Conservation (phyloP, 192 early-diverging fungal genomes). For the Chytriomyces sp. region DNA sequence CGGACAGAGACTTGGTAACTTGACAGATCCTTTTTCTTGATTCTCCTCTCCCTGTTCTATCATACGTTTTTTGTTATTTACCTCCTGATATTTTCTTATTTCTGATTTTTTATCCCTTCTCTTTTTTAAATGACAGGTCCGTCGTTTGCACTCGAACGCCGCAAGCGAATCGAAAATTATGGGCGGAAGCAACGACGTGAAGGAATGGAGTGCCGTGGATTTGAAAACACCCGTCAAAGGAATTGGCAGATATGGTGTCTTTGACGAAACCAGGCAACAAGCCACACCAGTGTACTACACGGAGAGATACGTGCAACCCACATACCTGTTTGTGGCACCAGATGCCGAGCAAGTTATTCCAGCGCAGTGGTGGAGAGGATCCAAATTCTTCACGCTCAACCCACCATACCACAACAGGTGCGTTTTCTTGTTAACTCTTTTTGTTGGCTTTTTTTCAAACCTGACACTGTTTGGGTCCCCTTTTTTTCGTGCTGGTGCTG, state of each 20-base stretch:
- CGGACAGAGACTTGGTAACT: constrained; percentile 86
- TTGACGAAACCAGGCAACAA: constrained; percentile 65
- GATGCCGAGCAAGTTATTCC: constrained; percentile 43
- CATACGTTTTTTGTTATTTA: neutral
- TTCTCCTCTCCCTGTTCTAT: neutral
- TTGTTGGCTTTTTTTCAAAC: too few relatives aligned
- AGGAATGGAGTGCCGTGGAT: constrained; percentile 48
- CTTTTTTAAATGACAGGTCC: constrained; percentile 21
- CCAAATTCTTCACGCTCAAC: constrained; percentile 56
- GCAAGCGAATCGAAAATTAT: constrained; percentile 83
- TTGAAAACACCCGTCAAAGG: constrained; percentile 57
- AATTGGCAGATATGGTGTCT: constrained; percentile 48
- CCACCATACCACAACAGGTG: constrained; percentile 44
- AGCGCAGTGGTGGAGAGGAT: constrained; percentile 63
- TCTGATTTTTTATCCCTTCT: neutral
- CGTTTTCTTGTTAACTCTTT: constrained; percentile 3
- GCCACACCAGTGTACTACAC: constrained; percentile 91
- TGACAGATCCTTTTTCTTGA: neutral
- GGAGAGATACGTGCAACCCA: constrained; percentile 74
- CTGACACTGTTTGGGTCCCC: too few relatives aligned
- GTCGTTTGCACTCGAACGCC: constrained; percentile 74
- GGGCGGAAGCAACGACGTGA: constrained; percentile 66
- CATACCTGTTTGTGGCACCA: constrained; percentile 69
- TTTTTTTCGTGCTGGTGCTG: neutral
- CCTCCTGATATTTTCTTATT: too few relatives aligned